These are phyloP conservation scores for Pisolithus albus DNA, from an alignment of 768 basidiomycete genomes.

Conservation along the genomic window DNA sequence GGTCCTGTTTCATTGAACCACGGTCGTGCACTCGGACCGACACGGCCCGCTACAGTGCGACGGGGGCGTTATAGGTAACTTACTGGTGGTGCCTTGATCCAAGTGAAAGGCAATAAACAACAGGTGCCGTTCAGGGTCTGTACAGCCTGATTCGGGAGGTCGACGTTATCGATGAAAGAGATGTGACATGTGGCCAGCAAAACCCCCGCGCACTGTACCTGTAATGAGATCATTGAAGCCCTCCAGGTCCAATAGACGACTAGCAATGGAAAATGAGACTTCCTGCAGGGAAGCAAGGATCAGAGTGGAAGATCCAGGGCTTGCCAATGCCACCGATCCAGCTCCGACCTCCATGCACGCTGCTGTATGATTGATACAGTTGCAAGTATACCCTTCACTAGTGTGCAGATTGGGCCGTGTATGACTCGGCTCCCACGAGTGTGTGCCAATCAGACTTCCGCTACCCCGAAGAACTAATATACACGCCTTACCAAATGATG, in stretches of 20 bases:
- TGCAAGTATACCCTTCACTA: too few relatives aligned
- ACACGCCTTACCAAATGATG: constrained; percentile 4
- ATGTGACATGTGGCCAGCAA: background rate
- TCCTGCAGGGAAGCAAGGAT: background rate
- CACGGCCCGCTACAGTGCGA: background rate
- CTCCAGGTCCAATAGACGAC: background rate
- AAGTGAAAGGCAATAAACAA: too few relatives aligned
- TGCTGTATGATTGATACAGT: too few relatives aligned
- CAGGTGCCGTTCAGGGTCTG: background rate
- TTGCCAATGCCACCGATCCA: background rate
- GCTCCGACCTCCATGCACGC: background rate
- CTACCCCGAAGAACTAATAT: background rate
- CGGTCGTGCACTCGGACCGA: background rate
- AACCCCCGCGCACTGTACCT: background rate
- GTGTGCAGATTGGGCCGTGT: too few relatives aligned
- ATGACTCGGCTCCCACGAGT: background rate
- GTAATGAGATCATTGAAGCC: background rate
- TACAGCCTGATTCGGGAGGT: background rate
- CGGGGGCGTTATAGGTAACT: background rate
- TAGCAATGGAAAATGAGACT: background rate
- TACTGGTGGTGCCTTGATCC: background rate
- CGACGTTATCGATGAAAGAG: background rate
- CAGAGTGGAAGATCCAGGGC: background rate
- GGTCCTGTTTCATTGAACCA: background rate
- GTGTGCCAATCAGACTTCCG: background rate